Evolutionary conservation across 306 rosid species (phyloP).

Genomic region (Pterocarpus macrocarpus): DNA sequence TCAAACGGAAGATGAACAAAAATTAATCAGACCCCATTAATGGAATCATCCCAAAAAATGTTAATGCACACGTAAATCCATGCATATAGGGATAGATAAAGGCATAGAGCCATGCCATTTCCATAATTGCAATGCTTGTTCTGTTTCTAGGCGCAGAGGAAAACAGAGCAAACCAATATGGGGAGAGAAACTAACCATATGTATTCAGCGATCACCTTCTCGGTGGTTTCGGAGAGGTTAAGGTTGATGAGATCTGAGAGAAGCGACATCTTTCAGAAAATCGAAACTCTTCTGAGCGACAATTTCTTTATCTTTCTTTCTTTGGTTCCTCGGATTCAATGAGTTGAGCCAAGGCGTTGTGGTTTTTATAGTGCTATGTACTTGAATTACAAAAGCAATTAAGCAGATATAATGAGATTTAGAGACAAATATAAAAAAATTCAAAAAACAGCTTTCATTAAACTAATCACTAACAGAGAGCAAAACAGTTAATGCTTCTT

Average conservation of each 20-base stretch:
- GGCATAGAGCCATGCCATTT: neutral
- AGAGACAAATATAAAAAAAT: too few relatives aligned
- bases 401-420: too few relatives aligned
- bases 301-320: neutral
- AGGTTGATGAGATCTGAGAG: constrained; percentile 75
- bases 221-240: constrained; percentile 59
- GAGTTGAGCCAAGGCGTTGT: neutral
- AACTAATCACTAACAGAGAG: too few relatives aligned
- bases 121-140: neutral
- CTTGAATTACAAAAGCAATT: neutral
- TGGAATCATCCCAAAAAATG: neutral
- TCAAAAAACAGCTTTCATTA: too few relatives aligned
- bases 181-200: constrained; percentile 59
- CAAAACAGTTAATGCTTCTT: too few relatives aligned
- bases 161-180: constrained; percentile 58
- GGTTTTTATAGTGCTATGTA: constrained; percentile 37
- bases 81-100: neutral
- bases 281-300: neutral
- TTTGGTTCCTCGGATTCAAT: neutral
- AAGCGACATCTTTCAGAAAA: constrained; percentile 52
- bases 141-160: neutral
- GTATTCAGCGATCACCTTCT: constrained; percentile 74
- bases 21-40: neutral
- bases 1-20: neutral
- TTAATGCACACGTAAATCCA: constrained; percentile 5